Base-by-base conservation (phyloP, 805 yeast species). In the Tetrapisispora fleetii region DNA sequence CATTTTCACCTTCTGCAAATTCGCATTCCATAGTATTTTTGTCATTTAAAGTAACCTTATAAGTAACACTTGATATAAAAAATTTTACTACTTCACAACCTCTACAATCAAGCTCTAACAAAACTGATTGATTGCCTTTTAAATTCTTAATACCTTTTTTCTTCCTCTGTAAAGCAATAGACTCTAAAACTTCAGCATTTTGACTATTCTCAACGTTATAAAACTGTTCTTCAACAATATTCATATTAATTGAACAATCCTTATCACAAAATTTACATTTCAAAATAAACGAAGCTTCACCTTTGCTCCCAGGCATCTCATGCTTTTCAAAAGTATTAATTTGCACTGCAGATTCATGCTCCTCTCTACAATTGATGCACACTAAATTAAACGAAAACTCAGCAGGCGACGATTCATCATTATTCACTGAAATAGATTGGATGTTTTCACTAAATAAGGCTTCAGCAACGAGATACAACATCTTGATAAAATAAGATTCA, bases 231-330 rank as follows among this genome's bases (percentile, higher is more conserved):
- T 57, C 58, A 42, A 60, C 58, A 16, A 49, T 45, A 8, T 50
- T 47, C 39, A 65, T 48, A 35, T 48, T 60, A 11, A 67, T 50
- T 7, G 67, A 56, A 45, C 56, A 50, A 21, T 57, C 65, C 37
- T 56, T 60, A 13, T 62, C 64, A 66, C 96, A 88, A 52, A 72
- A 70, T 51, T 78, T 77, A 64, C 96, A 88, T 53, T 78, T 78
- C 74, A 85, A 81, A 3, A 83, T 81, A 59, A 89, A 86, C 53
- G 81, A 85, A 8, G 96, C 95, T 51, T 81, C 86, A 14, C 96
- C 96, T 52, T 81, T 75, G 40, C 90, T 78, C 0, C 86, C 88
- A 1, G 76, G 63, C 24, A 87, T 60, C 40, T 80, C 85, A 63
- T 80, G 80, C 45, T 70, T 65, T 54, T 83, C 95, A 54, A 75